Percentiles rank a stretch among this genome's conserved stretches.
Evolutionary conservation across 2,329 filamentous ascomycete species (phyloP).

Genomic region (Hymenoscyphus occultus): DNA sequence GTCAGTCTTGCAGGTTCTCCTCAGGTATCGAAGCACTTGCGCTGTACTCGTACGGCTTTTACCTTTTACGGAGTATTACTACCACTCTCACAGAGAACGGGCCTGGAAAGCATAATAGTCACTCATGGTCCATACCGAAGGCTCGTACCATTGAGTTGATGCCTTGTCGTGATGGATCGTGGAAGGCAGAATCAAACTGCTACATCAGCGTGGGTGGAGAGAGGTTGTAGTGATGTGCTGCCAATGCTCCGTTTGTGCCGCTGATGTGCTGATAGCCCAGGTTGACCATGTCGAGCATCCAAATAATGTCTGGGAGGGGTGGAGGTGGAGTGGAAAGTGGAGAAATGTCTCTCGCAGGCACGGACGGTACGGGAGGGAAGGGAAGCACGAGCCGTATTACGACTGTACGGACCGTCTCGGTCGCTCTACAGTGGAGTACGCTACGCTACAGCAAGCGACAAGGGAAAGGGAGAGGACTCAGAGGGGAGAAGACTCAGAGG

Average conservation of each 20-base stretch:
- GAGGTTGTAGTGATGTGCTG: background rate
- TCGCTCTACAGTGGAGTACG: too few relatives aligned
- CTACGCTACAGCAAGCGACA: background rate
- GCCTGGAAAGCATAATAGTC: background rate
- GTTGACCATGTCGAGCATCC: background rate
- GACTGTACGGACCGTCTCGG: background rate
- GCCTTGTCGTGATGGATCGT: background rate
- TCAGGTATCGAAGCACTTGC: too few relatives aligned
- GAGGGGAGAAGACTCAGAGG: too few relatives aligned
- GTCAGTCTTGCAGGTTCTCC: background rate
- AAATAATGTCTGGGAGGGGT: background rate
- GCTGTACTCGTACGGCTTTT: too few relatives aligned
- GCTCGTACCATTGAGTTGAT: background rate
- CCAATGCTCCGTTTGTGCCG: background rate
- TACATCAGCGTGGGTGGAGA: background rate
- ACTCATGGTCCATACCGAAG: background rate
- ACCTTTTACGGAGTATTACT: too few relatives aligned
- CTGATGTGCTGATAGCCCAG: background rate
- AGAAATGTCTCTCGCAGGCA: background rate
- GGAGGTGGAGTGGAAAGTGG: background rate
- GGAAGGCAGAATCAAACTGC: background rate
- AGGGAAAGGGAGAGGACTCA: background rate
- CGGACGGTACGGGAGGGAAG: constrained; percentile 3
- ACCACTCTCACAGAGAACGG: background rate
- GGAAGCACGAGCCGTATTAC: background rate